Evolutionary conservation across 1,139 yeast genomes (phyloP).

Genomic region (Lodderomyces oxycetoniae): DNA sequence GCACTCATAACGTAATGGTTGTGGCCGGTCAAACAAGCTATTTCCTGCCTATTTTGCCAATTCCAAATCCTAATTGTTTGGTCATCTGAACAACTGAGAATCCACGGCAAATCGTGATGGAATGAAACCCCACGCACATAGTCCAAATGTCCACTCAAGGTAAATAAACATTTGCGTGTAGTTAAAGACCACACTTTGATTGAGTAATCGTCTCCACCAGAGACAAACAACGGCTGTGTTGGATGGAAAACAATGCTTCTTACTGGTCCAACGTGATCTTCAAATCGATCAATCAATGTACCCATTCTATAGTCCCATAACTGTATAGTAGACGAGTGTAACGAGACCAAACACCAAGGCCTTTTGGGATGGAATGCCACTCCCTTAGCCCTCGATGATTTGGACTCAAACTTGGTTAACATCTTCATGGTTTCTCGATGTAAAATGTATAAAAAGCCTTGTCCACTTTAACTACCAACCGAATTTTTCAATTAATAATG

Average conservation of each 20-base stretch:
- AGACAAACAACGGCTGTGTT: constrained; percentile 93
- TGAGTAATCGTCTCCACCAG: constrained; percentile 96
- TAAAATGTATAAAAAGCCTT: constrained; percentile 1
- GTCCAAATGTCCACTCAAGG: constrained; percentile 90
- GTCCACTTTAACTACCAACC: too few species aligned
- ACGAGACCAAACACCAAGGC: constrained; percentile 95
- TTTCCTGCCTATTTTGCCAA: constrained; percentile 98
- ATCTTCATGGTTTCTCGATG: constrained; percentile 88
- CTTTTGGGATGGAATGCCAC: constrained; percentile 96
- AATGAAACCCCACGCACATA: constrained; percentile 91
- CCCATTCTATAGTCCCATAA: constrained; percentile 99
- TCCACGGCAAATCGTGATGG: constrained; percentile 97
- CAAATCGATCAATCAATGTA: constrained; percentile 89
- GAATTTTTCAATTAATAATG: too few species aligned
- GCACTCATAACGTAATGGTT: constrained; percentile 98
- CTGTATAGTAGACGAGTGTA: constrained; percentile 93
- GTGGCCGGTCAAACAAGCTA: constrained; percentile 96
- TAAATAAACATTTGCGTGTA: constrained; percentile 85
- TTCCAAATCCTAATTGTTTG: constrained; percentile 99
- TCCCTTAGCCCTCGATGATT: constrained; percentile 97
- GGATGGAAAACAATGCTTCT: constrained; percentile 95
- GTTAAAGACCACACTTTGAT: constrained; percentile 95
- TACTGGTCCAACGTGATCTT: constrained; percentile 98
- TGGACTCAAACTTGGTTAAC: constrained; percentile 97
- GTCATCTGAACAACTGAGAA: constrained; percentile 93